Conservation (phyloP, 2,329 filamentous ascomycete genomes). For the Alternaria ventricosa region DNA sequence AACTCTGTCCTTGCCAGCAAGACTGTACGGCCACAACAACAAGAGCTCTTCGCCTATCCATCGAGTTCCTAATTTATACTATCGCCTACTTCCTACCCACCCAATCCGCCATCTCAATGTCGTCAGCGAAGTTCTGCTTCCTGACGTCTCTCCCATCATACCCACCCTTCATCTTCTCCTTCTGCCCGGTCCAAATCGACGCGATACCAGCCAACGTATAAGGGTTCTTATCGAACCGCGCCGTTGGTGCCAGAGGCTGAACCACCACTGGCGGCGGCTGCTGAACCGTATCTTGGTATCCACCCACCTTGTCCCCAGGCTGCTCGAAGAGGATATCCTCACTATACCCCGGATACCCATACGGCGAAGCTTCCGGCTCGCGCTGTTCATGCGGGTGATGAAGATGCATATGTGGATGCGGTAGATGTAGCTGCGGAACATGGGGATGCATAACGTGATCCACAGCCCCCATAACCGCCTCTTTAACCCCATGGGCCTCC, state of each 20-base stretch:
- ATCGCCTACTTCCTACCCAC: background rate
- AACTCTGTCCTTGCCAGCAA: background rate
- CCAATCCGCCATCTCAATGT: background rate
- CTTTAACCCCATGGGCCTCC: background rate
- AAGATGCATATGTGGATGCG: background rate
- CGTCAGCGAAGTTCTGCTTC: background rate
- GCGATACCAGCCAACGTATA: constrained; percentile 2
- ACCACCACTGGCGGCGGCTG: background rate
- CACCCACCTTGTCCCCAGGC: background rate
- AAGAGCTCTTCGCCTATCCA: background rate
- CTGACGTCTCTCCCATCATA: constrained; percentile 1
- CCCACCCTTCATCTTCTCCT: background rate
- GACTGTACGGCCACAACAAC: background rate
- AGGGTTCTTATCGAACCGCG: constrained; percentile 1
- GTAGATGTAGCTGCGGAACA: background rate
- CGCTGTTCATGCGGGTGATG: background rate
- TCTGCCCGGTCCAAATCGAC: constrained; percentile 2
- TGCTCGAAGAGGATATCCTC: background rate
- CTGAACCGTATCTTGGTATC: background rate
- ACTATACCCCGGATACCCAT: background rate
- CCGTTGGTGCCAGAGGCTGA: background rate
- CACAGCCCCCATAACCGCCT: background rate
- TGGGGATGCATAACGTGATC: background rate
- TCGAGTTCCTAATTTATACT: background rate
- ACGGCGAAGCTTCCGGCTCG: background rate